A percentile compares a stretch with the other conserved stretches of the same genome.
Conservation (phyloP, 768 basidiomycete genomes). For the Lactifluus pinguis region DNA sequence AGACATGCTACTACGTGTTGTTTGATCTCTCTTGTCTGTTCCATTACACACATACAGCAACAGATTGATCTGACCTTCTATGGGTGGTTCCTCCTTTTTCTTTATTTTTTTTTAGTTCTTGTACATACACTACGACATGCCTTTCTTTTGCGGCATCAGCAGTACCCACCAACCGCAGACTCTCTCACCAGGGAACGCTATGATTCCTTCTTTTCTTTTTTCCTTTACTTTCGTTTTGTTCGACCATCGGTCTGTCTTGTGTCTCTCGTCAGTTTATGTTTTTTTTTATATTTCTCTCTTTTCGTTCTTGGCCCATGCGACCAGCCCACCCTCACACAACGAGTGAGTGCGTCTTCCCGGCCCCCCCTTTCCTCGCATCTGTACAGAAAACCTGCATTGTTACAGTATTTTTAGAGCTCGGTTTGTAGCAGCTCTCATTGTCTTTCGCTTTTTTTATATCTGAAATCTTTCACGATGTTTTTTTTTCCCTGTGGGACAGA, state of each 20-base stretch:
- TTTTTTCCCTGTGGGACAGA: too few relatives aligned
- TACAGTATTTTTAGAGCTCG: too few relatives aligned
- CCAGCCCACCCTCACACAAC: too few relatives aligned
- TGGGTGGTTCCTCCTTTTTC: not conserved
- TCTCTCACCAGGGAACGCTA: not conserved
- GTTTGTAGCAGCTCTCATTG: too few relatives aligned
- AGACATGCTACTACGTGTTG: not conserved
- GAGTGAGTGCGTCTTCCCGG: too few relatives aligned
- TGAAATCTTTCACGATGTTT: too few relatives aligned
- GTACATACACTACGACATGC: not conserved
- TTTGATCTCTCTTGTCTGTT: not conserved
- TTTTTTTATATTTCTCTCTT: not conserved
- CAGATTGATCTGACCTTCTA: not conserved
- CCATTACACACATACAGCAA: not conserved
- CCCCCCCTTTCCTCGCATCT: too few relatives aligned
- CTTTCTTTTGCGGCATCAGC: not conserved
- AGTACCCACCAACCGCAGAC: not conserved
- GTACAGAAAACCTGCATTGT: too few relatives aligned
- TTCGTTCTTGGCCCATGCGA: not conserved
- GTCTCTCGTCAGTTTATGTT: not conserved
- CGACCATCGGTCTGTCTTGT: not conserved
- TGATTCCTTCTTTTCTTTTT: not conserved
- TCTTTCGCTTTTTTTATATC: too few relatives aligned
- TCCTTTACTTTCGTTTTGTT: not conserved
- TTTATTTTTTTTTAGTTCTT: not conserved